These are phyloP conservation scores for Thelonectria blattea DNA, from an alignment of 2,329 filamentous ascomycete species.

Conservation along the genomic window DNA sequence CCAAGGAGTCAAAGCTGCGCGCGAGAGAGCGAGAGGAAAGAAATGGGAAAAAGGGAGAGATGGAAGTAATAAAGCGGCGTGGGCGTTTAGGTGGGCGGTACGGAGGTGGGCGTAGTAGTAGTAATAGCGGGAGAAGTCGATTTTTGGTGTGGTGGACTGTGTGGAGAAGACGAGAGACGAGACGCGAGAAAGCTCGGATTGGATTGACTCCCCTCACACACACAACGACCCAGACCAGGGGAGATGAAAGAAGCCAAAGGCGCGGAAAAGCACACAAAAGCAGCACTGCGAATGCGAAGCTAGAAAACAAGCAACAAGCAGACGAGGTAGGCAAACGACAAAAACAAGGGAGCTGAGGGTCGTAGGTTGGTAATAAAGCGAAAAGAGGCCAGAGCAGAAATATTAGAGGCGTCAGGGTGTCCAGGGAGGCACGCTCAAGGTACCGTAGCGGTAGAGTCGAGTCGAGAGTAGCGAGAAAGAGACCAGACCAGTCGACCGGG, in stretches of 20 bases:
- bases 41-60: constrained; percentile 28
- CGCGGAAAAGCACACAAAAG: constrained; percentile 31
- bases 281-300: background rate
- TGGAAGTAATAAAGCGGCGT: constrained; percentile 25
- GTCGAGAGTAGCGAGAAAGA: constrained; percentile 31
- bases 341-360: background rate
- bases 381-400: background rate
- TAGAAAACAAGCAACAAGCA: constrained; percentile 32
- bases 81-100: constrained; percentile 30
- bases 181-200: constrained; percentile 30
- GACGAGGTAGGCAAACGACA: constrained; percentile 26
- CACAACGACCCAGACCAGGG: constrained; percentile 29
- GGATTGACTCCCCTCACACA: constrained; percentile 25
- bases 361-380: constrained; percentile 38
- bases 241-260: constrained; percentile 32
- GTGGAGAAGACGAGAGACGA: constrained; percentile 33
- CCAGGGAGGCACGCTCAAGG: constrained; percentile 29
- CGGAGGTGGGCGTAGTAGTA: constrained; percentile 31
- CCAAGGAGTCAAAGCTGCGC: constrained; percentile 33
- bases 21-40: constrained; percentile 29
- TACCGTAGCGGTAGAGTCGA: background rate
- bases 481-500: constrained; percentile 38
- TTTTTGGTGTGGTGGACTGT: constrained; percentile 27
- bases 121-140: constrained; percentile 2
- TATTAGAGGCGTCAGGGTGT: constrained; percentile 40